Conservation (phyloP, 768 basidiomycete genomes). For the Sarcodon aspratus region DNA sequence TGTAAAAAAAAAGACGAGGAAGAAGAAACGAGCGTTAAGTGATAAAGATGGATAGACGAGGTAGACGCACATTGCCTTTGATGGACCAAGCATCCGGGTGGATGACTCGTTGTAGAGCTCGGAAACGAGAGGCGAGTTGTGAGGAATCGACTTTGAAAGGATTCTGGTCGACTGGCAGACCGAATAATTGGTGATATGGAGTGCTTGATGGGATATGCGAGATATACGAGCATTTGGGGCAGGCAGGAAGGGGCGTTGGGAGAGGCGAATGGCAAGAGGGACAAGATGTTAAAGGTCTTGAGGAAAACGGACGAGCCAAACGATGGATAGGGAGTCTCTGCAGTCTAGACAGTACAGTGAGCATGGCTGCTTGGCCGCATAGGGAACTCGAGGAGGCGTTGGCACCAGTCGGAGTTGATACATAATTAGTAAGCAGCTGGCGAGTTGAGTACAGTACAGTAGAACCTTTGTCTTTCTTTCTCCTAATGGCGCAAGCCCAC, state of each 20-base stretch:
- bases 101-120: conserved; percentile 60
- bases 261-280: conserved; percentile 52
- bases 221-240: conserved; percentile 61
- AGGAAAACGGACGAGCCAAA: neutral
- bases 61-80: conserved; percentile 39
- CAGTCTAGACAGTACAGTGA: no score
- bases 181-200: conserved; percentile 61
- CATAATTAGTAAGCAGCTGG: no score
- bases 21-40: neutral
- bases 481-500: neutral
- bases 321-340: neutral
- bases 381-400: no score
- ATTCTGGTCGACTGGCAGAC: conserved; percentile 47
- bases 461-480: neutral
- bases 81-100: conserved; percentile 85
- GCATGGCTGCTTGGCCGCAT: no score
- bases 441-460: no score
- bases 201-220: conserved; percentile 40
- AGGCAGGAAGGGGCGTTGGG: conserved; percentile 62
- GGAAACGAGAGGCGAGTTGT: conserved; percentile 53
- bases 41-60: conserved; percentile 2
- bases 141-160: conserved; percentile 58
- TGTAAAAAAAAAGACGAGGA: no score
- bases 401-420: no score
- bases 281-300: conserved; percentile 23